Percentiles rank a stretch among this genome's conserved stretches.
phyloP scores from a whole-genome alignment of 768 basidiomycete genomes.

The Sarcodon sp. region DNA sequence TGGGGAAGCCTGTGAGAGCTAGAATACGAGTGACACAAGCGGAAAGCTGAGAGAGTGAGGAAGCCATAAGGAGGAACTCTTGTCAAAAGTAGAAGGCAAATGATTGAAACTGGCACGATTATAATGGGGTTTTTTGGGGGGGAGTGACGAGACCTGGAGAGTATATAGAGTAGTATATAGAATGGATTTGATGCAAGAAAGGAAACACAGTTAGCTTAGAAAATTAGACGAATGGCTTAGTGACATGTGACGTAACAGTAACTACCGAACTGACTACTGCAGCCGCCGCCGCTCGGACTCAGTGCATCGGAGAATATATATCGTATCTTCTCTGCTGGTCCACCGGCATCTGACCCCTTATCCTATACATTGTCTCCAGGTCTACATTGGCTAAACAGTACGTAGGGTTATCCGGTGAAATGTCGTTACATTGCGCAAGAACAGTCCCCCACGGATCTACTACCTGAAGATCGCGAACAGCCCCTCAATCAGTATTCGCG shows the following conservation, averaged over 20 bases:
- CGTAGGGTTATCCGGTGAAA: not conserved
- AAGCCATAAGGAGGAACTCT: constrained; percentile 32
- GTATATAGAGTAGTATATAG: no score
- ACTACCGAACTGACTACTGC: no score
- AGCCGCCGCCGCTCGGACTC: not conserved
- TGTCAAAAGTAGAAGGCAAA: not conserved
- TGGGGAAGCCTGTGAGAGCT: constrained; percentile 81
- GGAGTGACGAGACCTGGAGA: no score
- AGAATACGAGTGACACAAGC: constrained; percentile 96
- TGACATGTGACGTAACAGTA: no score
- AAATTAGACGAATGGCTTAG: not conserved
- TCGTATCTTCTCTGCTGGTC: not conserved
- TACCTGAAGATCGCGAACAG: not conserved
- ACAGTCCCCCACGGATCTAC: not conserved
- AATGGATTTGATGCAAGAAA: no score
- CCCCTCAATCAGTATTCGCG: not conserved
- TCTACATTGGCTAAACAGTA: not conserved
- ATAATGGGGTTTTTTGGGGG: no score
- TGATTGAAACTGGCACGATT: not conserved
- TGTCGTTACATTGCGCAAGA: not conserved
- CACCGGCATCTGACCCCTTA: not conserved
- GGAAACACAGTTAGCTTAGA: not conserved
- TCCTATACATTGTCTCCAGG: not conserved
- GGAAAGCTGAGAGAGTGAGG: constrained; percentile 71
- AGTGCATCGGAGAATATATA: not conserved